A percentile compares a stretch with the other conserved stretches of the same genome.
These are phyloP conservation scores for Didymella glomerata DNA, from an alignment of 2,329 filamentous ascomycete genomes.

Conservation along the genomic window DNA sequence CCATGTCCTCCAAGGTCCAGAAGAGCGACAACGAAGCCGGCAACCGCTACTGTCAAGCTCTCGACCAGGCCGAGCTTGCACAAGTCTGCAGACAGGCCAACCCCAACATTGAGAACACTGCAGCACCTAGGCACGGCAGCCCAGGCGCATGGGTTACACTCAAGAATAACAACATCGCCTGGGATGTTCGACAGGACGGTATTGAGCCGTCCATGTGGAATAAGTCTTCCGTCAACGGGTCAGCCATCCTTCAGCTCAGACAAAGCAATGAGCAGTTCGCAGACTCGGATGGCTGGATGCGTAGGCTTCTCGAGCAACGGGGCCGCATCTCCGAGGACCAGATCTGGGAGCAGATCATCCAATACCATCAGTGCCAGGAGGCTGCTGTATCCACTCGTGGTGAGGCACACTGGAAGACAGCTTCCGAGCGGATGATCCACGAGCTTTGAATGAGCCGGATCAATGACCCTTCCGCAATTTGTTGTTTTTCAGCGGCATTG, in stretches of 20 bases:
- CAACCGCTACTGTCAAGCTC: slow-evolving; percentile 17
- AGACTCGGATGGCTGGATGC: background rate
- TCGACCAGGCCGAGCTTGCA: slow-evolving; percentile 15
- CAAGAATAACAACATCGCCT: slow-evolving; percentile 34
- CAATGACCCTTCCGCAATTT: background rate
- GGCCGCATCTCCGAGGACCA: slow-evolving; percentile 1
- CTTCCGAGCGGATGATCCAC: slow-evolving; percentile 5
- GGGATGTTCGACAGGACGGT: slow-evolving; percentile 23
- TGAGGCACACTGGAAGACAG: slow-evolving; percentile 10
- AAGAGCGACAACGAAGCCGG: slow-evolving; percentile 25
- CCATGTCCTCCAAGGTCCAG: slow-evolving; percentile 8
- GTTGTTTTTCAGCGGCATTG: slow-evolving; percentile 16
- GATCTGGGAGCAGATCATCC: background rate
- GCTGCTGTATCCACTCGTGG: slow-evolving; percentile 10
- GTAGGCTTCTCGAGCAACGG: background rate
- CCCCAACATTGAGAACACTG: slow-evolving; percentile 21
- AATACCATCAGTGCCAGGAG: background rate
- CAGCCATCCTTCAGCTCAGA: slow-evolving; percentile 14
- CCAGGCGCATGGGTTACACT: slow-evolving; percentile 27
- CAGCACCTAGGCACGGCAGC: slow-evolving; percentile 14
- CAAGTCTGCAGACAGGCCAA: slow-evolving; percentile 16
- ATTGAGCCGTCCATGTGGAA: slow-evolving; percentile 25
- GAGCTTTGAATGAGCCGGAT: background rate
- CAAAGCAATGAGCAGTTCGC: slow-evolving; percentile 17
- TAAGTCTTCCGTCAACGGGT: slow-evolving; percentile 25